Percentiles rank a stretch among this genome's conserved stretches.
phyloP scores from a whole-genome alignment of 768 basidiomycete genomes.

The Russula sp. region DNA sequence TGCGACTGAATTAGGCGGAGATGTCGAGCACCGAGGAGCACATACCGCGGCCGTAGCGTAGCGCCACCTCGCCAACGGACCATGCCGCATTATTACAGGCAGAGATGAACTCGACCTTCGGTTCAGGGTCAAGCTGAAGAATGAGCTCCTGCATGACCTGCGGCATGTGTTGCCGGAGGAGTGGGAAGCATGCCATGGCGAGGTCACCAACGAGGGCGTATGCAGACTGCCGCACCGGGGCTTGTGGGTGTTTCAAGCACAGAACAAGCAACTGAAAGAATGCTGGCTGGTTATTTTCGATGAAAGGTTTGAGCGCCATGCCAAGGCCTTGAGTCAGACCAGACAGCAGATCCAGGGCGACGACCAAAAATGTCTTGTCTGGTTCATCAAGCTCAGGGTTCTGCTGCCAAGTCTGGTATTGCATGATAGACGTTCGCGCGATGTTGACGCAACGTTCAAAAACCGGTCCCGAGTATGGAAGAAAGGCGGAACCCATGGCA shows the following conservation, averaged over 20 bases:
- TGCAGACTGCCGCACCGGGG: slow-evolving; percentile 91
- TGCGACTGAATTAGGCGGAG: neutral
- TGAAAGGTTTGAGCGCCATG: slow-evolving; percentile 65
- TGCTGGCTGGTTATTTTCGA: slow-evolving; percentile 64
- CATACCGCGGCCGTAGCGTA: slow-evolving; percentile 81
- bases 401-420: slow-evolving; percentile 84
- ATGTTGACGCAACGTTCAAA: slow-evolving; percentile 88
- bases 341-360: slow-evolving; percentile 93
- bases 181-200: slow-evolving; percentile 89
- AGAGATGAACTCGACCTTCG: slow-evolving; percentile 89
- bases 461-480: slow-evolving; percentile 83
- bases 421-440: slow-evolving; percentile 73
- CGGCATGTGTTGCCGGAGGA: slow-evolving; percentile 81
- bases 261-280: slow-evolving; percentile 76
- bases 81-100: slow-evolving; percentile 99
- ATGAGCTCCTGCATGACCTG: slow-evolving; percentile 88
- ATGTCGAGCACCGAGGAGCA: slow-evolving; percentile 10
- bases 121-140: slow-evolving; percentile 86
- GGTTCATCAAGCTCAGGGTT: slow-evolving; percentile 92
- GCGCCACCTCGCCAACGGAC: slow-evolving; percentile 98
- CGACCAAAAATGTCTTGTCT: slow-evolving; percentile 95
- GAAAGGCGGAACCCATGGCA: slow-evolving; percentile 86
- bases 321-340: slow-evolving; percentile 94
- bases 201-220: slow-evolving; percentile 98
- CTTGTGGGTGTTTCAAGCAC: slow-evolving; percentile 93